phyloP scores from a whole-genome alignment of 202 grass and related monocot species.

The Hordeum pubiflorum region DNA sequence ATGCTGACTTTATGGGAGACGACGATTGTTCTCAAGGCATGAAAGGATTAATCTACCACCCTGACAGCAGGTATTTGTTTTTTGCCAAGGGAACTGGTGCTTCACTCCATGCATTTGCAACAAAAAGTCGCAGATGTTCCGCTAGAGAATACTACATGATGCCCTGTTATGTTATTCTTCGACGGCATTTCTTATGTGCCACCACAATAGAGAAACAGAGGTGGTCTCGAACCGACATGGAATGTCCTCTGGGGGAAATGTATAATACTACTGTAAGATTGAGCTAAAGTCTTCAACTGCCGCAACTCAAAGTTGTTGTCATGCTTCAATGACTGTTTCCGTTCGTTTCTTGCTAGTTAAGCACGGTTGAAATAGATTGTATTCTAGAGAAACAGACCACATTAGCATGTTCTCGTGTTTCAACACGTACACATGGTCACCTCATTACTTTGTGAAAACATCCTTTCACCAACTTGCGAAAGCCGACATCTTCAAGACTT shows the following conservation, averaged over 20 bases:
- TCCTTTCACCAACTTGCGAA: neutral
- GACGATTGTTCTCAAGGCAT: neutral
- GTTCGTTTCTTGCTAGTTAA: neutral
- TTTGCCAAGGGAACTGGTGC: neutral
- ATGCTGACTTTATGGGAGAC: neutral
- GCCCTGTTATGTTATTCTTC: neutral
- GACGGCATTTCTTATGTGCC: neutral
- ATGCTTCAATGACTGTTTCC: neutral
- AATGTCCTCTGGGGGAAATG: neutral
- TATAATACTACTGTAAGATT: neutral
- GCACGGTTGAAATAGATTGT: neutral
- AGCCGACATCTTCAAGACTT: neutral
- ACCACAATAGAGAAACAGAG: neutral
- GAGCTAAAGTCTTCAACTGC: neutral
- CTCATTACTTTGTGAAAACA: slow-evolving; percentile 1
- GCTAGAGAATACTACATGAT: neutral
- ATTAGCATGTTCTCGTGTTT: neutral
- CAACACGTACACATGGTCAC: neutral
- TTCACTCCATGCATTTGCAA: neutral
- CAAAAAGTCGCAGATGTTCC: neutral
- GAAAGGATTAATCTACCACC: neutral
- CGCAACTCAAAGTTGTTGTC: neutral
- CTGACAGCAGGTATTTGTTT: neutral
- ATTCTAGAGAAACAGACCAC: neutral
- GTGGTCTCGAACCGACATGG: neutral